Evolutionary conservation across 129 eudicot genomes (phyloP), one percentile per base, ranked within the genome.

Genomic region (Flaveria trinervia): DNA sequence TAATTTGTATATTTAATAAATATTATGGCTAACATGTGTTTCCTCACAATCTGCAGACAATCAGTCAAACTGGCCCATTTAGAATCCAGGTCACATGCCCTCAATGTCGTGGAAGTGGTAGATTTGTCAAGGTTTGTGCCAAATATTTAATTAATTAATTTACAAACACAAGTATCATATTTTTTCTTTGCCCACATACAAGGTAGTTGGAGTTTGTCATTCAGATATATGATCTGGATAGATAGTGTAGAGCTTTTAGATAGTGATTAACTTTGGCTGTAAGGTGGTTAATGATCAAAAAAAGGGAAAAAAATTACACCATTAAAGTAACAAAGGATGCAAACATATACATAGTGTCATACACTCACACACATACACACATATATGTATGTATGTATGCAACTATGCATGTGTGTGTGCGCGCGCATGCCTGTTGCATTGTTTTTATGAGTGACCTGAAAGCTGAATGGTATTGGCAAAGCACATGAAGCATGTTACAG

Each of bases 21-120:
- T n/a, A 59, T 45, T n/a, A 12, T 4, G 13, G 45, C 45, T 73
- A 59, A 83, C 64, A 7, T 68, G 52, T 59, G 22, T 62, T 68
- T 69, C 48, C 75, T 23, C 39, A 54, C 39, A 55, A 23, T 52
- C 23, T 77, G 70, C 90, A 92, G 98, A 80, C 80, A 50, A 36
- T 76, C 44, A 77, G 83, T 72, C 92, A 88, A 82, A 81, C 77
- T 74, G 98, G 98, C 52, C 90, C 90, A 3, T 88, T 92, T 74
- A 83, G 87, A 77, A 74, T 92, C 60, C 92, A 92, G 84, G 79
- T 83, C 65, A 79, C 92, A 33, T 92, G 98, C 71, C 57, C 84
- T 68, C 87, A 76, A 60, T 92, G 98, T 56, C 85, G 87, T 61
- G 98, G 96, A 65, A 84, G 81, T 68, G 98, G 98, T 65, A 92